Base-by-base conservation (phyloP, 257 asterid genomes). In the Oldenlandia corymbosa region DNA sequence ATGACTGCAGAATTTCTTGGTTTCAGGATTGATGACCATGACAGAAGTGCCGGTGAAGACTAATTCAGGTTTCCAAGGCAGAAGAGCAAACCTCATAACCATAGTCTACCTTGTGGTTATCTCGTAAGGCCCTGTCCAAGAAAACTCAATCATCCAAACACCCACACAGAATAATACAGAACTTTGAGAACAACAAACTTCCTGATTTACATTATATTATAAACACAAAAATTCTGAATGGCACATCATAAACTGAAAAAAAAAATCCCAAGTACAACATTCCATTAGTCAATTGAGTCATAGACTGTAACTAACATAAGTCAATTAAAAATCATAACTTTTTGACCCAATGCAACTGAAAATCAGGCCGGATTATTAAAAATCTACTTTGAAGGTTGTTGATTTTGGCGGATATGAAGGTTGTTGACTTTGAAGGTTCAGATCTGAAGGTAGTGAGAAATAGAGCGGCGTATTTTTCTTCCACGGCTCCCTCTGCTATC, bases 1-100 rank as follows among this genome's bases (percentile, higher is more conserved):
- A 64, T 88, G 96, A 76, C 96, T 88, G 87, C 88, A 86, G 66
- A 91, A 91, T 75, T 86, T 91, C 48, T 71, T 77, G 0, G 89
- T 88, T 59, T 83, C 65, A 0, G 95, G 96, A 62, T 86, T 86
- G 64, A 91, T 71, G 14, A 90, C 90, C 98, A 91, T 91, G 48
- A 84, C 93, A 58, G 98, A 91, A 76, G 88, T 88, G 0, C 98
- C 96, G 0, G 98, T 91, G 80, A 91, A 91, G 77, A 86, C 85
- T 74, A 91, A 67, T 59, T 88, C 92, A 39, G 96, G 96, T 16
- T 80, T 83, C 96, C 96, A 91, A 28, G 98, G 98, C 54, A 88
- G 69, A 60, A 88, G 85, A 68, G 72, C 6, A 66, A 91, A 86
- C 66, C 20, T 76, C 96, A 88, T 88, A 23, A 86, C 94, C 95